Evolutionary conservation across 1,284 basidiomycete genomes (phyloP).

Genomic region (Apiotrichum mycotoxinovorans): DNA sequence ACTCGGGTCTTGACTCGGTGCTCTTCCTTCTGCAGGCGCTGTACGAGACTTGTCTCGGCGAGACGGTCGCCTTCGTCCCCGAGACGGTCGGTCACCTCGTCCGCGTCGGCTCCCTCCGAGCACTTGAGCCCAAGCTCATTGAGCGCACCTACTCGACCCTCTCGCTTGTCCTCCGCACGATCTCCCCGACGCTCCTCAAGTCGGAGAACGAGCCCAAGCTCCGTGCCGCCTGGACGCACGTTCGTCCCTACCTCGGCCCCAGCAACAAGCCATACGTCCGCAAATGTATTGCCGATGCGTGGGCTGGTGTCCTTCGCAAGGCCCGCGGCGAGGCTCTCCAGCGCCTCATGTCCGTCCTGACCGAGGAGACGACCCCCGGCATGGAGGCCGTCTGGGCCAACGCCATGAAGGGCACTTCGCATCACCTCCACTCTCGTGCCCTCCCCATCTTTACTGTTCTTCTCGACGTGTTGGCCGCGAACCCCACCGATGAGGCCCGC

Average conservation of each 20-base stretch:
- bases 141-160: conserved; percentile 48
- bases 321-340: conserved; percentile 36
- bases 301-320: conserved; percentile 45
- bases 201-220: conserved; percentile 26
- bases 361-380: conserved; percentile 31
- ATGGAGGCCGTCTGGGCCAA: conserved; percentile 44
- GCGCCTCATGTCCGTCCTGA: conserved; percentile 33
- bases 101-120: conserved; percentile 37
- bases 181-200: conserved; percentile 37
- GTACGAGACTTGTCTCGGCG: conserved; percentile 52
- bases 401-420: conserved; percentile 56
- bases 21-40: conserved; percentile 44
- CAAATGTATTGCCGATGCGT: conserved; percentile 48
- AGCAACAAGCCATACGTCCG: conserved; percentile 45
- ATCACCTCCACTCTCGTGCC: conserved; percentile 72
- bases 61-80: conserved; percentile 32
- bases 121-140: conserved; percentile 44
- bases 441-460: conserved; percentile 61
- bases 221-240: conserved; percentile 31
- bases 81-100: conserved; percentile 31
- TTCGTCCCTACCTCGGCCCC: conserved; percentile 36
- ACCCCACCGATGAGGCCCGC: conserved; percentile 42
- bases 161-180: conserved; percentile 40
- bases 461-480: conserved; percentile 28
- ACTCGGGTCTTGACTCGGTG: conserved; percentile 45